phyloP scores from a whole-genome alignment of 495 filamentous ascomycete genomes.

The Rostrohypoxylon terebratum region DNA sequence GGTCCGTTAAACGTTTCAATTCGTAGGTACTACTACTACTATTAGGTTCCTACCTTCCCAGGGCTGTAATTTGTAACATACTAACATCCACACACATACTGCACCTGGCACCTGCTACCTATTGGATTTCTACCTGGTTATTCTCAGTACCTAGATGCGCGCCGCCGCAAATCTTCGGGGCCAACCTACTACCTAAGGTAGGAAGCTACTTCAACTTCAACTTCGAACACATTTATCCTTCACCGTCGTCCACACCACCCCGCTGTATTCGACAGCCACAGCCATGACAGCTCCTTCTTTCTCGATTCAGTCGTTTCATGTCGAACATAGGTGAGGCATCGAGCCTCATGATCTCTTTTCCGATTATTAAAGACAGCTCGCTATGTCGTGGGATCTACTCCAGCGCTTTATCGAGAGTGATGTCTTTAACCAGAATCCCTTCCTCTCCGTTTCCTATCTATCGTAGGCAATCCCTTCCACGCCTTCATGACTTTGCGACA shows the following conservation, averaged over 20 bases:
- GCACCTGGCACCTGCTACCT: too few species aligned
- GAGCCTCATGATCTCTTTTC: slow-evolving; percentile 42
- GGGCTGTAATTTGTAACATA: too few species aligned
- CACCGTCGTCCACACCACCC: neutral
- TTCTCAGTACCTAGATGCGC: slow-evolving; percentile 22
- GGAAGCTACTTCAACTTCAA: slow-evolving; percentile 10
- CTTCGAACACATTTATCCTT: slow-evolving; percentile 1
- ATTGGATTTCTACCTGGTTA: too few species aligned
- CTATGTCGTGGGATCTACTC: slow-evolving; percentile 71
- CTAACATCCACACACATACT: too few species aligned
- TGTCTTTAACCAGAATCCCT: slow-evolving; percentile 84
- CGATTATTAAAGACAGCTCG: slow-evolving; percentile 36
- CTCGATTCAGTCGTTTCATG: slow-evolving; percentile 43
- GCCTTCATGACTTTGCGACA: neutral
- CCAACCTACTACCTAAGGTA: too few species aligned
- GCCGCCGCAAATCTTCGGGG: slow-evolving; percentile 41
- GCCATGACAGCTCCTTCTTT: slow-evolving; percentile 40
- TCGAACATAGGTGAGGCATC: slow-evolving; percentile 48
- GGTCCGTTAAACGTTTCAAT: slow-evolving; percentile 23
- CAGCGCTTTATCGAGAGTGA: slow-evolving; percentile 83
- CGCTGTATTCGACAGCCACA: slow-evolving; percentile 42
- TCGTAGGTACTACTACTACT: neutral
- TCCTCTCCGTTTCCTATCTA: slow-evolving; percentile 81
- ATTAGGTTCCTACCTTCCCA: neutral
- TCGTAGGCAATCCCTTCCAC: slow-evolving; percentile 65